Evolutionary conservation across 192 early-diverging fungal genomes (phyloP), one percentile per base, ranked within the genome.

Genomic region (Haplosporangium gracile): DNA sequence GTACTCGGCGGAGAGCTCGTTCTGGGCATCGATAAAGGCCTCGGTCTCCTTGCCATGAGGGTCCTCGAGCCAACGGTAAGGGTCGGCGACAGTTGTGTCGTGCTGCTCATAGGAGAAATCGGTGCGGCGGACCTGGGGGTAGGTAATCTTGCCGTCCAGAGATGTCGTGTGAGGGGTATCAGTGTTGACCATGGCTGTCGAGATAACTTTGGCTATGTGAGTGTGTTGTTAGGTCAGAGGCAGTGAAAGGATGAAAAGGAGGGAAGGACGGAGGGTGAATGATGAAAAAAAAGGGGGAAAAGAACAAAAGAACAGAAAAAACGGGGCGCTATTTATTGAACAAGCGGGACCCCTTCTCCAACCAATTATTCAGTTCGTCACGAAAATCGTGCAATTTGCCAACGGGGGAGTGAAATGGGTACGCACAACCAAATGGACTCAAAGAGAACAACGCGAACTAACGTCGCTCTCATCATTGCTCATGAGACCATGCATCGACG

Each of bases 41-140:
- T 91, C 87, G 74, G 94, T 96, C 78, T 95, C 91, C 42, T 88
- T 82, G 1, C 89, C 78, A 45, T 93, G 89, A 22, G 94, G 93
- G 70, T 94, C 91, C 78, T 96, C 95, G 38, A 96, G 85, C 92
- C 93, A 93, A 32, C 91, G 88, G 83, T 92, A 94, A 45, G 93
- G 93, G 55, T 95, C 94, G 15, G 80, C 76, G 36, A 93, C 87
- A 0, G 68, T 70, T 55, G 39, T 43, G 15, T 91, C 92, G 26
- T 91, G 87, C 20, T 82, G 40, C 18, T 72, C 70, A 26, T 89
- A 85, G 26, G 71, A 72, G 22, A 91, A 91, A 87, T 93, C 93
- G 3, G 72, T 40, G 16, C 92, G 84, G 42, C 89, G 88, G 51
- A 90, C 90, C 22, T 75, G 57, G 11, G 93, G 92, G 72, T 93